Percentiles rank a stretch among this genome's conserved stretches.
phyloP scores from a whole-genome alignment of 345 rosid species.

The Psidium guajava region DNA sequence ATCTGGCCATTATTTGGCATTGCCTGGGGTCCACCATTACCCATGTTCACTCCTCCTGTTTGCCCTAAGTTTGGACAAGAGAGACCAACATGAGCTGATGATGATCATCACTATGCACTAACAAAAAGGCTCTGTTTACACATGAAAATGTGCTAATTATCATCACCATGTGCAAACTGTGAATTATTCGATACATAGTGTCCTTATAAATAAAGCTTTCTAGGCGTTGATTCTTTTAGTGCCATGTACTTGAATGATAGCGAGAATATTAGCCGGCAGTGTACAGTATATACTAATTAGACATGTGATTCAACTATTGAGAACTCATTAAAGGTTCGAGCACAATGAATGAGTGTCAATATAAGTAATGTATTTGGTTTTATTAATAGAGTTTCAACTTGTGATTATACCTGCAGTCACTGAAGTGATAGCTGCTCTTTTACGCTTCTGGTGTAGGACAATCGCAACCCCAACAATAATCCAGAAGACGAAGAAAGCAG shows the following conservation, averaged over 20 bases:
- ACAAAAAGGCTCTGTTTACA: background rate
- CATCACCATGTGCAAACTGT: background rate
- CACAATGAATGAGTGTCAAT: background rate
- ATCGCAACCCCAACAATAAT: conserved; percentile 8
- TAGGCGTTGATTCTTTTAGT: background rate
- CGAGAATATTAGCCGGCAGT: background rate
- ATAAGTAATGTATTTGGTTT: background rate
- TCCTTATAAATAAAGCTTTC: background rate
- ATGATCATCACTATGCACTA: background rate
- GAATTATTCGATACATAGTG: background rate
- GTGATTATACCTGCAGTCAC: background rate
- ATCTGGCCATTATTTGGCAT: background rate
- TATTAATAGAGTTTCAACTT: background rate
- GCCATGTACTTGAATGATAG: background rate
- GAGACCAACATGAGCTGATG: background rate
- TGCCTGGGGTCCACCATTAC: background rate
- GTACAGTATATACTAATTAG: background rate
- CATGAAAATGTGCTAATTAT: background rate
- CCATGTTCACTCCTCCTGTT: background rate
- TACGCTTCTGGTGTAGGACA: conserved; percentile 18
- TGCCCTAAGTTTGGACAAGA: background rate
- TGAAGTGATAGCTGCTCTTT: conserved; percentile 15
- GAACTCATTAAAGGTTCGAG: background rate
- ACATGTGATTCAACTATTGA: background rate
- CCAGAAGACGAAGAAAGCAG: conserved; percentile 20